Percentiles rank a stretch among this genome's conserved stretches.
These are phyloP conservation scores for Hansenula lynferdii DNA, from an alignment of 1,139 yeast genomes.

Conservation along the genomic window DNA sequence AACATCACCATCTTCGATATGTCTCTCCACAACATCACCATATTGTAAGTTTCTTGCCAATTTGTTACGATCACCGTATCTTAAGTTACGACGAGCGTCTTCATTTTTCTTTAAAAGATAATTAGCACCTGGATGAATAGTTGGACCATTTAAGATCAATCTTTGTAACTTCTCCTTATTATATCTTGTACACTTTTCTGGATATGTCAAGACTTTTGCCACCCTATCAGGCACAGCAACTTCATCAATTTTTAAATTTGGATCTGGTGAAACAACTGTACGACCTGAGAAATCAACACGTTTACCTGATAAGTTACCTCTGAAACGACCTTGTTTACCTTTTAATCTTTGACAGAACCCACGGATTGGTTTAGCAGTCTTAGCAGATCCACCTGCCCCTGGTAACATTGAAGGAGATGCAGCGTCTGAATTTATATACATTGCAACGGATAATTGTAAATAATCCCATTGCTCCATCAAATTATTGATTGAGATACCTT, in stretches of 20 bases:
- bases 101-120: slow-evolving; percentile 81
- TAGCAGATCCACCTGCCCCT: slow-evolving; percentile 54
- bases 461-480: slow-evolving; percentile 99
- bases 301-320: slow-evolving; percentile 97
- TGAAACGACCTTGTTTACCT: slow-evolving; percentile 98
- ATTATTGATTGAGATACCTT: slow-evolving; percentile 87
- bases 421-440: slow-evolving; percentile 96
- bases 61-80: slow-evolving; percentile 81
- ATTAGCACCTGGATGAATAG: slow-evolving; percentile 93
- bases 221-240: slow-evolving; percentile 98
- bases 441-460: slow-evolving; percentile 89
- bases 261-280: slow-evolving; percentile 99
- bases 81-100: slow-evolving; percentile 77
- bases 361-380: slow-evolving; percentile 76
- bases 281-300: slow-evolving; percentile 98
- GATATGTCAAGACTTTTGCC: slow-evolving; percentile 92
- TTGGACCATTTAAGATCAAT: slow-evolving; percentile 80
- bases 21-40: slow-evolving; percentile 98
- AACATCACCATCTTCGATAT: slow-evolving; percentile 93
- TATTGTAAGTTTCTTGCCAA: slow-evolving; percentile 71
- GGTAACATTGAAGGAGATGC: slow-evolving; percentile 78
- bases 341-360: slow-evolving; percentile 96
- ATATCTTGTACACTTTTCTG: slow-evolving; percentile 90
- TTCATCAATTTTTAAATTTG: slow-evolving; percentile 89
- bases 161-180: slow-evolving; percentile 73